These are phyloP conservation scores for Furcasterigmium sp. DNA, from an alignment of 2,329 filamentous ascomycete genomes.

Conservation along the genomic window DNA sequence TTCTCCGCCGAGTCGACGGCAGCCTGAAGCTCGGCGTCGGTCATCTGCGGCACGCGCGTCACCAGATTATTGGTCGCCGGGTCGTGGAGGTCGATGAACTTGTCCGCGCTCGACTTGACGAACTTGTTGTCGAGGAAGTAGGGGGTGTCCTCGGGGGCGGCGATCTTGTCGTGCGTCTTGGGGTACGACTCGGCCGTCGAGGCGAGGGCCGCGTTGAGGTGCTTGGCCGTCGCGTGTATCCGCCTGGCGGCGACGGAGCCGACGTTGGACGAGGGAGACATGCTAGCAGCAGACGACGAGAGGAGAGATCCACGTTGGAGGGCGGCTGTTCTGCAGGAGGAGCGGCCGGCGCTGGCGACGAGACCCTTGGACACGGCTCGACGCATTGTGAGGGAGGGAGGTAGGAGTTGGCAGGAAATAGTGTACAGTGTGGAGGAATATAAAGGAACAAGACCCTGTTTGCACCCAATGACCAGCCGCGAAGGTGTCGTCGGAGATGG, in stretches of 20 bases:
- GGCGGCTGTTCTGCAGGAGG: slow-evolving; percentile 18
- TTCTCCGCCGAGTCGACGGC: slow-evolving; percentile 70
- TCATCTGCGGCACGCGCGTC: slow-evolving; percentile 77
- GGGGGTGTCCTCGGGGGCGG: slow-evolving; percentile 63
- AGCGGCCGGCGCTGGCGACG: slow-evolving; percentile 27
- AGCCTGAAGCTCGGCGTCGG: slow-evolving; percentile 68
- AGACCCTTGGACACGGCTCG: slow-evolving; percentile 36
- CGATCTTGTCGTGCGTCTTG: slow-evolving; percentile 65
- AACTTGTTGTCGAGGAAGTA: slow-evolving; percentile 79
- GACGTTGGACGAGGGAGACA: slow-evolving; percentile 14
- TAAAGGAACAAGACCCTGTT: slow-evolving; percentile 1
- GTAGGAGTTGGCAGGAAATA: neutral
- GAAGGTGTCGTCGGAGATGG: neutral
- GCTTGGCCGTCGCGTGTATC: slow-evolving; percentile 52
- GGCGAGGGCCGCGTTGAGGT: slow-evolving; percentile 47
- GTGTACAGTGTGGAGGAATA: neutral
- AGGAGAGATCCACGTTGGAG: slow-evolving; percentile 17
- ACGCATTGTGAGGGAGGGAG: slow-evolving; percentile 32
- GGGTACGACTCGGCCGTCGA: slow-evolving; percentile 60
- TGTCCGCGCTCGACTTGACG: slow-evolving; percentile 57
- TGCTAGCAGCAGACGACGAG: slow-evolving; percentile 13
- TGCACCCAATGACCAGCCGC: slow-evolving; percentile 9
- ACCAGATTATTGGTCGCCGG: slow-evolving; percentile 83
- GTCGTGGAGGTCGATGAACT: slow-evolving; percentile 77
- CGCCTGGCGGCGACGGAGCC: slow-evolving; percentile 40